Evolutionary conservation across 139 green algal genomes (phyloP).

Genomic region (Chlorella vulgaris): DNA sequence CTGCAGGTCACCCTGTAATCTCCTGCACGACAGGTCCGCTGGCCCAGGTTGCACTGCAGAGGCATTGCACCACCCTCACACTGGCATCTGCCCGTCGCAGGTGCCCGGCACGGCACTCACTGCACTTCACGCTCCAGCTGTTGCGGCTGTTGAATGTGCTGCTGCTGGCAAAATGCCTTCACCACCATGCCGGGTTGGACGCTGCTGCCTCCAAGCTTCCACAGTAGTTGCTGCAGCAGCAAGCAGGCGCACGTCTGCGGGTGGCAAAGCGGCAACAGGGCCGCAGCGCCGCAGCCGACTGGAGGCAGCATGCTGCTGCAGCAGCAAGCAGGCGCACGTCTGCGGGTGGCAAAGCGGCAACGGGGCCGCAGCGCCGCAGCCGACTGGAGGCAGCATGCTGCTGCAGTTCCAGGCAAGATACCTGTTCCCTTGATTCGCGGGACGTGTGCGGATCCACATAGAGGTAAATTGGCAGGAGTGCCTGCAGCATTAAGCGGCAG

Average conservation of each 20-base stretch:
- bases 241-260: too few relatives aligned
- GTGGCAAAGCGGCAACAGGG: neutral
- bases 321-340: too few relatives aligned
- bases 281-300: too few relatives aligned
- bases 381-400: too few relatives aligned
- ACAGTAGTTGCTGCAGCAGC: slow-evolving; percentile 32
- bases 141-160: slow-evolving; percentile 12
- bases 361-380: too few relatives aligned
- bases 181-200: neutral
- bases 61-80: too few relatives aligned
- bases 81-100: too few relatives aligned
- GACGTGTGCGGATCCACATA: neutral
- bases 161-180: neutral
- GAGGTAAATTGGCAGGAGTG: slow-evolving; percentile 4
- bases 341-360: neutral
- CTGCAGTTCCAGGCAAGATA: slow-evolving; percentile 10
- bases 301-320: too few relatives aligned
- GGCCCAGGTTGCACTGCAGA: too few relatives aligned
- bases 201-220: slow-evolving; percentile 5
- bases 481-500: neutral
- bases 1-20: slow-evolving; percentile 13
- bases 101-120: neutral
- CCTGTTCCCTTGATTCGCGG: neutral
- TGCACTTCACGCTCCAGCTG: slow-evolving; percentile 14
- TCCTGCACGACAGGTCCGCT: too few relatives aligned